Evolutionary conservation across 495 filamentous ascomycete species (phyloP), one percentile per base, ranked within the genome.

Genomic region (Gamarada debralockiae): DNA sequence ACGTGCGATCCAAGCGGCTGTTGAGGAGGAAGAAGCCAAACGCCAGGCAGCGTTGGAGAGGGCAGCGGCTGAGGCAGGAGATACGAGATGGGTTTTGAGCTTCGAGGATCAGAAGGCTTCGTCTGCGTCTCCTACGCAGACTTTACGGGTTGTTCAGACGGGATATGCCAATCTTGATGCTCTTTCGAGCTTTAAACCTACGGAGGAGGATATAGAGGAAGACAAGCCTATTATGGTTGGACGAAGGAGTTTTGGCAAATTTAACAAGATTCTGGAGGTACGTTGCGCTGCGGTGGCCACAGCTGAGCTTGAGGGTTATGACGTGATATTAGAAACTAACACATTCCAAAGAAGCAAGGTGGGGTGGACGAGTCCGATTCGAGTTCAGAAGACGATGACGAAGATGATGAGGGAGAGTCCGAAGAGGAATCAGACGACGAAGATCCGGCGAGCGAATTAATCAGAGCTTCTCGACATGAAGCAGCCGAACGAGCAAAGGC

Each of bases 61-160:
- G 50, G 78, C 84, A 50, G 89, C 86, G 3, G 83, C 80, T 17
- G 84, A 86, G 52, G 77, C 85, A 6, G 90, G 89, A 21, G 93
- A 97, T 68, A 86, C 88, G 8, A 82, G 85, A 70, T 98, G 93
- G 93, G 86, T 92, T 24, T 70, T 98, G 40, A 79, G 75, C 53
- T 73, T 74, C 52, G 66, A 69, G 36, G 66, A 73, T 24, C 51
- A 59, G 27, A 48, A 55, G 8, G 25, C 55, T 36, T 27, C 21
- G 7, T 12, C 42, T n/a, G 15, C 23, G 8, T 34, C 22, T 9
- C 29, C 52, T 12, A 31, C 27, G 9, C 2, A 21, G 21, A 12
- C 48, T 43, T 50, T 70, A 23, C 58, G 52, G 22, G 66, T 79
- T 13, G 61, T 70, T 24, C 58, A 65, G 13, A 70, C 68, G 7